Percentiles rank a stretch among this genome's conserved stretches.
Evolutionary conservation across 2,329 filamentous ascomycete species (phyloP).

Genomic region (Mycosphaerella arachidis): DNA sequence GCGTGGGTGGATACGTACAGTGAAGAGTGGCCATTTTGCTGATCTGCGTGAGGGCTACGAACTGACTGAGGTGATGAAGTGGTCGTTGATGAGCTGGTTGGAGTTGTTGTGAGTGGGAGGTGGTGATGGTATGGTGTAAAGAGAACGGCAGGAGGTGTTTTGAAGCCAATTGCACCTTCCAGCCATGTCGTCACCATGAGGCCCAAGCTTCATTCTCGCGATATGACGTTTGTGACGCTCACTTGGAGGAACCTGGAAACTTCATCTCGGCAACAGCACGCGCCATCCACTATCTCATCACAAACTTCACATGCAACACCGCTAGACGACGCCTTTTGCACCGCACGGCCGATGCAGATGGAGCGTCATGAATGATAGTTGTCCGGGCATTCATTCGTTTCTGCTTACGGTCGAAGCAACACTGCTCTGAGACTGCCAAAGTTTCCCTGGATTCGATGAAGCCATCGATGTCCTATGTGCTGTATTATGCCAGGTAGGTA

Average conservation of each 20-base stretch:
- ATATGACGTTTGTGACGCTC: background rate
- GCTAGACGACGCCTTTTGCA: background rate
- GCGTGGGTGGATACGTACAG: conserved; percentile 45
- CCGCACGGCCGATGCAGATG: background rate
- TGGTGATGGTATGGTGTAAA: background rate
- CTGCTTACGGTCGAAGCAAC: no score
- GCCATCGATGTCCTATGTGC: no score
- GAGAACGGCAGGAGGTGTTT: background rate
- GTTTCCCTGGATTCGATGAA: no score
- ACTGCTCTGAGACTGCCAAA: no score
- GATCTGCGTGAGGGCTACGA: conserved; percentile 14
- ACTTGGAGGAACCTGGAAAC: background rate
- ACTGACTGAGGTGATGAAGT: conserved; percentile 7
- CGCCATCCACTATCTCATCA: background rate
- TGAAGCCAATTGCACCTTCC: background rate
- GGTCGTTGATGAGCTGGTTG: conserved; percentile 4
- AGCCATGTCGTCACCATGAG: background rate
- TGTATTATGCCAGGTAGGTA: no score
- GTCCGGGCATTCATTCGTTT: no score
- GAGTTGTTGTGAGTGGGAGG: background rate
- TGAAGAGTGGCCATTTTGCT: conserved; percentile 55
- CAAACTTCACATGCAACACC: background rate
- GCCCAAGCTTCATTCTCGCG: background rate
- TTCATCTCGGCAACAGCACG: background rate
- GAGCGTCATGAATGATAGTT: no score